Base-by-base conservation (phyloP, 352 stramenopile species). In the Globisporangium apiculatum region DNA sequence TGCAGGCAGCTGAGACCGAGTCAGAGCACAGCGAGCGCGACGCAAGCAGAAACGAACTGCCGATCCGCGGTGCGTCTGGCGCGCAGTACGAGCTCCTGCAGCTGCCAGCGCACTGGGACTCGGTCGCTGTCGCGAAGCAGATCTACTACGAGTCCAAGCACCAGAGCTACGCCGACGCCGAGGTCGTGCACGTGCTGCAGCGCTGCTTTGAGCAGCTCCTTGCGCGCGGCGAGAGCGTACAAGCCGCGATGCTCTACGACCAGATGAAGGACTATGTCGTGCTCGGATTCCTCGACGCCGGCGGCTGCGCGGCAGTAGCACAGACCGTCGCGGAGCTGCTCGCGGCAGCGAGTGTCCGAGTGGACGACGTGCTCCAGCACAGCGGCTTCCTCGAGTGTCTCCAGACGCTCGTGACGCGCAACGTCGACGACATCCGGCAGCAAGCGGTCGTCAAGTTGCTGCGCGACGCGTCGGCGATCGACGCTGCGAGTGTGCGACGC, bases 61-160 rank as follows among this genome's bases (percentile, higher is more conserved):
- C 79, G 47, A 55, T 89, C 5, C 69, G 66, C 60, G 79, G 81
- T 38, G 64, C 72, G 24, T 87, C 79, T 41, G 77, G 75, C 12
- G 75, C 71, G 11, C 55, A 51, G 9, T 91, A 91, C 46, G 53
- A 68, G 42, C 70, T 89, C 35, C 48, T 69, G 8, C 53, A 71
- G 10, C 50, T 94, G 45, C 64, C 72, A 4, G 8, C 37, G 14
- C 68, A 78, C 12, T 93, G 83, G 81, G 83, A 91, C 47, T 76
- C 74, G 11, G 48, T 79, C 0, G 77, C 77, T 4, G 66, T 91
- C 52, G 76, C 75, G 48, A 94, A 94, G 51, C 81, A 91, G 59
- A 63, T 91, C 50, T 89, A 76, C 51, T 89, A 90, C 57, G 77
- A 91, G 60, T 62, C 69, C 50, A 81, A 82, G 49, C 64, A 17